phyloP scores from a whole-genome alignment of 2,329 filamentous ascomycete species.

The Dactylellina parvicollis region DNA sequence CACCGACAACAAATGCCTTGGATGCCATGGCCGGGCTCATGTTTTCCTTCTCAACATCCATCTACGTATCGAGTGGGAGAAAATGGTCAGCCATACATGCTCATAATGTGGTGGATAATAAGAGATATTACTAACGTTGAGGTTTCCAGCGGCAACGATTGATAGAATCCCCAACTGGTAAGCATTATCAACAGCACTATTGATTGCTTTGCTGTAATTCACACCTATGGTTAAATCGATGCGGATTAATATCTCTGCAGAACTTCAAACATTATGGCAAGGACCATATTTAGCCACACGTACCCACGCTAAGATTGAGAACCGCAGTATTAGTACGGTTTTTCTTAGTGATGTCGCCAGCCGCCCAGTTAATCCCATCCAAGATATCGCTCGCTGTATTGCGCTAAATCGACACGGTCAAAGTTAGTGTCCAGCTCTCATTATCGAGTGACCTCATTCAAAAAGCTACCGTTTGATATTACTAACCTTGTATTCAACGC shows the following conservation, averaged over 20 bases:
- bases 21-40: neutral
- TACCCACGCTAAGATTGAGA: conserved; percentile 34
- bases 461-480: no score
- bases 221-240: neutral
- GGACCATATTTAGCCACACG: neutral
- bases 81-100: neutral
- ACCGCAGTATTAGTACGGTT: conserved; percentile 49
- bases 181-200: conserved; percentile 15
- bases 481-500: conserved; percentile 36
- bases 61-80: neutral
- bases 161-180: conserved; percentile 18
- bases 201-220: conserved; percentile 19
- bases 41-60: conserved; percentile 1
- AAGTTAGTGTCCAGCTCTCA: neutral
- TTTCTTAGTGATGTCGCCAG: conserved; percentile 63
- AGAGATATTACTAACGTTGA: neutral
- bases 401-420: neutral
- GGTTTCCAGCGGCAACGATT: conserved; percentile 24
- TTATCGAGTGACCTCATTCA: neutral
- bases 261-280: no score
- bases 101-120: neutral
- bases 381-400: conserved; percentile 60
- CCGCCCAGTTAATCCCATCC: conserved; percentile 63
- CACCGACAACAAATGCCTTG: conserved; percentile 17
- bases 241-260: neutral